phyloP scores from a whole-genome alignment of 2,329 filamentous ascomycete species.

The Cercospora nicotianae region DNA sequence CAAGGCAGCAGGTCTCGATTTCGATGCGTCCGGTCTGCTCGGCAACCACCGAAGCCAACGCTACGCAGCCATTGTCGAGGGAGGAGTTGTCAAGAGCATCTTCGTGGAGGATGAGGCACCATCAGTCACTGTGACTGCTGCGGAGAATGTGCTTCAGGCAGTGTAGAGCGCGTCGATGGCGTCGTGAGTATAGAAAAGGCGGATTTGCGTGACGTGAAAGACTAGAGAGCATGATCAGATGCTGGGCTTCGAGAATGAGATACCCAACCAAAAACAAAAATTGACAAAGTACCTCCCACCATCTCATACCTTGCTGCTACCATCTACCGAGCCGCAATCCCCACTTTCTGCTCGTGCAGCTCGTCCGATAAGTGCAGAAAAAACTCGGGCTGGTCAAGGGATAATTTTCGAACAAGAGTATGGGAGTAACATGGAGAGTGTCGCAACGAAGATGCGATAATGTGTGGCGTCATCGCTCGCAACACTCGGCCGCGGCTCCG shows the following conservation, averaged over 20 bases:
- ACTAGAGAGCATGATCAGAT: not conserved
- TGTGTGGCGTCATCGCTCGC: not conserved
- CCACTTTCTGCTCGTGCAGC: not conserved
- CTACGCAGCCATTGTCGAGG: conserved; percentile 31
- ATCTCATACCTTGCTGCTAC: not conserved
- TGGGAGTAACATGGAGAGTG: not conserved
- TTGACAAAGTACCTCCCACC: not conserved
- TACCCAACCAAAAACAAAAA: not conserved
- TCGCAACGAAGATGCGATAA: not conserved
- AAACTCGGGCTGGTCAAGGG: not conserved
- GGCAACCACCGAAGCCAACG: conserved; percentile 30
- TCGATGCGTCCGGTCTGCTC: conserved; percentile 31
- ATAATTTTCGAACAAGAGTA: not conserved
- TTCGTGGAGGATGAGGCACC: conserved; percentile 34
- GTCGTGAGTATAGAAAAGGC: not conserved
- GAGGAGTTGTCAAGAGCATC: conserved; percentile 28
- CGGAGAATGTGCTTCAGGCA: conserved; percentile 28
- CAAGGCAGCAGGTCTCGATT: conserved; percentile 28
- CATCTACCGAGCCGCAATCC: not conserved
- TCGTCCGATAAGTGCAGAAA: not conserved
- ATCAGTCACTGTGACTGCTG: conserved; percentile 28
- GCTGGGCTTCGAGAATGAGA: not conserved
- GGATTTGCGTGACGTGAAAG: not conserved
- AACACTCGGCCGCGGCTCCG: not conserved
- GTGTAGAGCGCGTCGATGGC: conserved; percentile 10